A percentile compares a stretch with the other conserved stretches of the same genome.
These are phyloP conservation scores for Aspergillus floridensis DNA, from an alignment of 2,329 filamentous ascomycete genomes.

Conservation along the genomic window DNA sequence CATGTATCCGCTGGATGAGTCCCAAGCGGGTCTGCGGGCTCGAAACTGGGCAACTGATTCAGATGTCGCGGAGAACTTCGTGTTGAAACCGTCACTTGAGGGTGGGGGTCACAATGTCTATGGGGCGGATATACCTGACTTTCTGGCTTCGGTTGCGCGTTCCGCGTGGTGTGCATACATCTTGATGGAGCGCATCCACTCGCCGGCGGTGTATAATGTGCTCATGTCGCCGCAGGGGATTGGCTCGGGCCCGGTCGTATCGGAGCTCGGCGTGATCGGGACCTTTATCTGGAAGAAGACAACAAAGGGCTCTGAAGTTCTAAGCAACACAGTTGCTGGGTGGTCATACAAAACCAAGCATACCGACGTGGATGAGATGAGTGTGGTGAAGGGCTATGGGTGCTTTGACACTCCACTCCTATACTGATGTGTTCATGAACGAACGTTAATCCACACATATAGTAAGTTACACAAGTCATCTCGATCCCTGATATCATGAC, in stretches of 20 bases:
- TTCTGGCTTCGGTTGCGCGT: constrained; percentile 27
- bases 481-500: no score
- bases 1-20: constrained; percentile 38
- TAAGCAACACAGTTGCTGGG: constrained; percentile 35
- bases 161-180: constrained; percentile 36
- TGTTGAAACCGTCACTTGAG: no score
- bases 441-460: background rate
- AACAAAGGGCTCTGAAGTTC: constrained; percentile 22
- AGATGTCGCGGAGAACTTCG: no score
- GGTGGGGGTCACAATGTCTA: constrained; percentile 18
- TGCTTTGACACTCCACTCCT: constrained; percentile 46
- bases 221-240: constrained; percentile 33
- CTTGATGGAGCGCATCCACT: constrained; percentile 43
- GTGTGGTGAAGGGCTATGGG: constrained; percentile 48
- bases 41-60: constrained; percentile 19
- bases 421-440: constrained; percentile 11
- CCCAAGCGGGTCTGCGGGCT: constrained; percentile 27
- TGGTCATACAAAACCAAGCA: constrained; percentile 50
- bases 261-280: constrained; percentile 43
- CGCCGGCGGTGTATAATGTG: constrained; percentile 31
- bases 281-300: constrained; percentile 18
- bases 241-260: constrained; percentile 39
- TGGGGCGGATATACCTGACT: constrained; percentile 36
- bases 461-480: no score
- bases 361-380: constrained; percentile 44